A percentile compares a stretch with the other conserved stretches of the same genome.
Evolutionary conservation across 768 basidiomycete genomes (phyloP).

Genomic region (Boletus fagicola): DNA sequence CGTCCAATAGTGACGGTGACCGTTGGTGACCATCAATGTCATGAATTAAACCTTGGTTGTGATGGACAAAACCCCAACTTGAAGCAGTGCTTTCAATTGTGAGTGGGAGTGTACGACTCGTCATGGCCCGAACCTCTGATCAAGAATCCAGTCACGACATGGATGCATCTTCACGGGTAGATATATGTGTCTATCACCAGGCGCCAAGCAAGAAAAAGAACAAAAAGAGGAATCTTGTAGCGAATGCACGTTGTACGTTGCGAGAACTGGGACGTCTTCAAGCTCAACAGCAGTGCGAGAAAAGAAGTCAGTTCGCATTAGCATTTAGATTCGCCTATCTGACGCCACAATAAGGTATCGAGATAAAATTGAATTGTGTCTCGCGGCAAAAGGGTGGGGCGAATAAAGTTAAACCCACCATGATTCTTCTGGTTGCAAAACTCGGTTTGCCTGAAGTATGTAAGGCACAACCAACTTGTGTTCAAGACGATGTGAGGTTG

Average conservation of each 20-base stretch:
- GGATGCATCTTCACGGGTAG: constrained; percentile 40
- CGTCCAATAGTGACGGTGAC: constrained; percentile 61
- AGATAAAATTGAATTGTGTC: constrained; percentile 42
- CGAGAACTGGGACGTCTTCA: constrained; percentile 53
- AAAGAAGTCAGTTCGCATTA: constrained; percentile 40
- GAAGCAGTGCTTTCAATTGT: constrained; percentile 55
- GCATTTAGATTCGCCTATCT: constrained; percentile 1
- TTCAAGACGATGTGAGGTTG: not conserved
- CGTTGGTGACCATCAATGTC: constrained; percentile 48
- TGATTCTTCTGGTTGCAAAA: constrained; percentile 19
- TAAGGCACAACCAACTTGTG: not conserved
- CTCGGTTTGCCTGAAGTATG: constrained; percentile 14
- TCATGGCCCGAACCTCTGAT: not conserved
- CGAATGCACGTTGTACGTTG: constrained; percentile 47
- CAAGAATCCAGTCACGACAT: constrained; percentile 38
- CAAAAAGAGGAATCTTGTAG: constrained; percentile 56
- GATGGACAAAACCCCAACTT: constrained; percentile 73
- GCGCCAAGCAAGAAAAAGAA: constrained; percentile 62
- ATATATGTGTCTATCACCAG: constrained; percentile 56
- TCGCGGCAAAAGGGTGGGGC: constrained; percentile 14
- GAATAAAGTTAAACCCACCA: constrained; percentile 11
- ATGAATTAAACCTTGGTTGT: constrained; percentile 58
- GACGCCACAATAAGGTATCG: constrained; percentile 34
- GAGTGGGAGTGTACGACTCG: constrained; percentile 20
- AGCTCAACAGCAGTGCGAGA: constrained; percentile 35